phyloP scores from a whole-genome alignment of 202 grass and related monocot genomes.

The Saccharum hybrid region DNA sequence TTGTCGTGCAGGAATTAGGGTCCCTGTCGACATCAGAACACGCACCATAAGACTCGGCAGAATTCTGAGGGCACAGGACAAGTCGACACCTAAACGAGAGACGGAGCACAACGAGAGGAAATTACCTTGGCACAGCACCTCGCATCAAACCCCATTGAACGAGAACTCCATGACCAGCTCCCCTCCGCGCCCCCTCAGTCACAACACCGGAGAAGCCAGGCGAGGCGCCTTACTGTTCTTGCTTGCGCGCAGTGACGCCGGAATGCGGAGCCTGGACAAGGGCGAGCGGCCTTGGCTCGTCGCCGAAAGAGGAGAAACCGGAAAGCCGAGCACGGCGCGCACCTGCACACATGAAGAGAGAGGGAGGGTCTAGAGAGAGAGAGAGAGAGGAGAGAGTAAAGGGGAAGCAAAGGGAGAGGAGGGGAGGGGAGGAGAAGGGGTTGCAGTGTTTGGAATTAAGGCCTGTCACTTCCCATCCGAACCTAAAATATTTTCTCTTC shows the following conservation, averaged over 20 bases:
- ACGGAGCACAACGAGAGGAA: conserved; percentile 18
- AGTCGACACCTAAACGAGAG: conserved; percentile 36
- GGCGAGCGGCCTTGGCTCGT: conserved; percentile 46
- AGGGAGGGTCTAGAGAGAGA: conserved; percentile 12
- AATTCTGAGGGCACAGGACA: conserved; percentile 33
- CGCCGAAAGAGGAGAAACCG: conserved; percentile 39
- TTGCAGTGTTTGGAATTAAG: conserved; percentile 53
- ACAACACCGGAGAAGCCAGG: neutral
- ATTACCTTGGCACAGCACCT: conserved; percentile 32
- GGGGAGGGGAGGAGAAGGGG: neutral
- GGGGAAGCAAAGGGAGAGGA: conserved; percentile 44
- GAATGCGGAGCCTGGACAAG: conserved; percentile 39
- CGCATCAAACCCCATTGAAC: conserved; percentile 46
- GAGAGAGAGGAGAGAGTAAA: conserved; percentile 42
- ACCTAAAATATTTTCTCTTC: no score
- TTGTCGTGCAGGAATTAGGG: conserved; percentile 43
- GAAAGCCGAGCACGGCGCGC: conserved; percentile 47
- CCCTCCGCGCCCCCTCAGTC: neutral
- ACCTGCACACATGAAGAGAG: conserved; percentile 49
- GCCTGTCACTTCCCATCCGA: no score
- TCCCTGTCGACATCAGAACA: conserved; percentile 7
- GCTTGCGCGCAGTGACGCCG: conserved; percentile 28
- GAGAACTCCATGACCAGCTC: conserved; percentile 27
- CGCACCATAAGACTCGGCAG: conserved; percentile 5
- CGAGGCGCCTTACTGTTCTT: conserved; percentile 3